These are phyloP conservation scores for Fragosphaeria purpurea DNA, from an alignment of 2,329 filamentous ascomycete genomes.

Conservation along the genomic window DNA sequence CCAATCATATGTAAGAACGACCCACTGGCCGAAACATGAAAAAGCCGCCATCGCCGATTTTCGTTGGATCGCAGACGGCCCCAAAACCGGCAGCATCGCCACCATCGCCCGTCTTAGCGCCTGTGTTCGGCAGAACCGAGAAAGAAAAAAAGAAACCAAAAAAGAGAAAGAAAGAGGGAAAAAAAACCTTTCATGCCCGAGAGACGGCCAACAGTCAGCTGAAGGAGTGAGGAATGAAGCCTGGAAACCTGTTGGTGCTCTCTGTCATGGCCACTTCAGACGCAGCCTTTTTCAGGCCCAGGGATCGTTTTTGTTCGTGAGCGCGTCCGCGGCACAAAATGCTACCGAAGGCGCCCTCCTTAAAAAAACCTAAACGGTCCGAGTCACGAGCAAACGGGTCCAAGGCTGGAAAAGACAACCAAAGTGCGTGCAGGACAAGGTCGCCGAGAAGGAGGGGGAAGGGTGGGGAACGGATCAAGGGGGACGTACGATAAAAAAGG, in stretches of 20 bases:
- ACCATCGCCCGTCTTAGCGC: too few species aligned
- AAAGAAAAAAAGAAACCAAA: background rate
- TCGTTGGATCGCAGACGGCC: too few species aligned
- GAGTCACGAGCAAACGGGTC: background rate
- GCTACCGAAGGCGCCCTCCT: background rate
- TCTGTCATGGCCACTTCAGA: too few species aligned
- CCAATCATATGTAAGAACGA: constrained; percentile 9
- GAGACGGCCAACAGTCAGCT: too few species aligned
- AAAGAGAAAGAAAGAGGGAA: background rate
- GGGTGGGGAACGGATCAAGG: too few species aligned
- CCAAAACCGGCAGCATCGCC: too few species aligned
- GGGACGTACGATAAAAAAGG: too few species aligned
- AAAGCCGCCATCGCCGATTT: background rate
- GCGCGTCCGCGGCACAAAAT: background rate
- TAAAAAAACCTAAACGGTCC: background rate
- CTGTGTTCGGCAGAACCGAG: background rate
- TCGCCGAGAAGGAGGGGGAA: too few species aligned
- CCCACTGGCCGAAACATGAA: constrained; percentile 5
- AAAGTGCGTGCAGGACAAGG: background rate
- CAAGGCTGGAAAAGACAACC: background rate
- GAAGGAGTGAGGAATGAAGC: too few species aligned
- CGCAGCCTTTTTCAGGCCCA: background rate
- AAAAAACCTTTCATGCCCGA: background rate
- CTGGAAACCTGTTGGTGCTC: too few species aligned
- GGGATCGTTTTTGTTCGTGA: background rate